These are phyloP conservation scores for Starmerella bombi DNA, from an alignment of 805 yeast genomes.

Conservation along the genomic window DNA sequence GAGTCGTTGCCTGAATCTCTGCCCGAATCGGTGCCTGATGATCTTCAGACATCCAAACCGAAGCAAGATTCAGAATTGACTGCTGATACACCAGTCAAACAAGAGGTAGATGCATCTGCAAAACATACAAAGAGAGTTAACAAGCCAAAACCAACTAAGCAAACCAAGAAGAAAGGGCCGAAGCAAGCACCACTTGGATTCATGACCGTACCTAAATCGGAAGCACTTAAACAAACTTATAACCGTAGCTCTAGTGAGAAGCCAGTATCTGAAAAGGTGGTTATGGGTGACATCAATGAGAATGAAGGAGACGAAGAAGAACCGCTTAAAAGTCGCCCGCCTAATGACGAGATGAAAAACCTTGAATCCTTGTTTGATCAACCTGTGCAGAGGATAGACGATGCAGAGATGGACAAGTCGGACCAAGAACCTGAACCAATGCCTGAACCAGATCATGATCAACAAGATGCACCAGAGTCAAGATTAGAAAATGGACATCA, in stretches of 20 bases:
- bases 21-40: background rate
- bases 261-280: constrained; percentile 13
- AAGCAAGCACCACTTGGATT: no score
- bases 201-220: constrained; percentile 1
- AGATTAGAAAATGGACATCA: background rate
- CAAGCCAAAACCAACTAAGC: background rate
- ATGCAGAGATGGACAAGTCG: background rate
- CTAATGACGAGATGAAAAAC: constrained; percentile 2
- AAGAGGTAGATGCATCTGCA: background rate
- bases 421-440: constrained; percentile 1
- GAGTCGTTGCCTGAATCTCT: background rate
- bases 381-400: background rate
- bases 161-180: no score
- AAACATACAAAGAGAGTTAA: background rate
- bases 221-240: constrained; percentile 5
- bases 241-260: background rate
- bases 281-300: constrained; percentile 5
- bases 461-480: background rate
- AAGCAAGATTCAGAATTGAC: background rate
- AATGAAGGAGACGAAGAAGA: constrained; percentile 2
- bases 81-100: background rate
- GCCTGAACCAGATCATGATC: background rate
- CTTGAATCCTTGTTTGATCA: constrained; percentile 11
- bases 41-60: background rate
- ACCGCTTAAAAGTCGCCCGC: constrained; percentile 2